phyloP scores from a whole-genome alignment of 495 filamentous ascomycete species.

The Aspergillus egyptiacus region DNA sequence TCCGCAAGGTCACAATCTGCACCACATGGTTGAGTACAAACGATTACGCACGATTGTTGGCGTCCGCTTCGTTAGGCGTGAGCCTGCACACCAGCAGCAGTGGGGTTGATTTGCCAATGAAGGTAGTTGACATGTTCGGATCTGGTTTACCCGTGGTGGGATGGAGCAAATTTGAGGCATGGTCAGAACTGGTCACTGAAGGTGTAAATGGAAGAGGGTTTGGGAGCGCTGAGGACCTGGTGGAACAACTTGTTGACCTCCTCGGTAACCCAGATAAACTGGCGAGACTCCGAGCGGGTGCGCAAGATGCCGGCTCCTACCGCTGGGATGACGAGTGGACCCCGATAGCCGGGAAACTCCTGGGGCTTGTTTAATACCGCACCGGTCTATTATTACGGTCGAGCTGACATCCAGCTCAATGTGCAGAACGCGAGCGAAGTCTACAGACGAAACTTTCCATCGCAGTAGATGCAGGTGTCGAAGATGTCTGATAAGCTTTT shows the following conservation, averaged over 20 bases:
- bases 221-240: conserved; percentile 56
- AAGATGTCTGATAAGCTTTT: conserved; percentile 39
- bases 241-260: conserved; percentile 52
- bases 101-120: conserved; percentile 97
- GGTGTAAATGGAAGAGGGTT: conserved; percentile 84
- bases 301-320: conserved; percentile 64
- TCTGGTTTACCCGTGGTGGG: conserved; percentile 86
- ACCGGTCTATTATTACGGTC: not conserved
- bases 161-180: conserved; percentile 75
- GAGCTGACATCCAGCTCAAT: too few species aligned
- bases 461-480: conserved; percentile 52
- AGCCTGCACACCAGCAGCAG: conserved; percentile 89
- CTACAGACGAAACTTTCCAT: conserved; percentile 41
- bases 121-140: conserved; percentile 98
- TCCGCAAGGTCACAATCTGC: conserved; percentile 61
- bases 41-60: conserved; percentile 85
- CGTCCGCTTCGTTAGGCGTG: conserved; percentile 81
- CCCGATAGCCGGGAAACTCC: conserved; percentile 61
- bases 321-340: conserved; percentile 97
- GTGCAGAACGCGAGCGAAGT: too few species aligned
- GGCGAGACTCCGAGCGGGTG: conserved; percentile 60
- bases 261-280: conserved; percentile 54
- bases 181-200: conserved; percentile 78
- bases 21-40: conserved; percentile 77
- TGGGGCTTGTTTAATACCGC: conserved; percentile 47